phyloP scores from a whole-genome alignment of 768 basidiomycete genomes.

The Auriscalpium orientale region DNA sequence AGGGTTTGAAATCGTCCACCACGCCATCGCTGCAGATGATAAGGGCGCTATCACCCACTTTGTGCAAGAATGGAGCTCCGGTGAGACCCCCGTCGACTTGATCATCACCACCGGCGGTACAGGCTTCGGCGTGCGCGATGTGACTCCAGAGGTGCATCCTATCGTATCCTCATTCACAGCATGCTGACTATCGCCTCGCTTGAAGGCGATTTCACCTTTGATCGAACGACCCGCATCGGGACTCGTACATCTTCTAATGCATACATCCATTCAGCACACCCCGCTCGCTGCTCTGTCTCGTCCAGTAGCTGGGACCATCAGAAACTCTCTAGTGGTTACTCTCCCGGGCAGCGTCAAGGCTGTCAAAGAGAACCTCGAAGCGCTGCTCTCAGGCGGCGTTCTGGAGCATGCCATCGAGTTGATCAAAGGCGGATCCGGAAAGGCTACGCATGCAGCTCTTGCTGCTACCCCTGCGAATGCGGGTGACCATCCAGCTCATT shows the following conservation, averaged over 20 bases:
- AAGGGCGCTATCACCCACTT: constrained; percentile 37
- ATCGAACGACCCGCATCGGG: constrained; percentile 63
- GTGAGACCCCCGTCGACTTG: constrained; percentile 45
- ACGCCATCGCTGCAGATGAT: constrained; percentile 61
- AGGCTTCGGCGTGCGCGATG: constrained; percentile 74
- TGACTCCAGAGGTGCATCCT: constrained; percentile 70
- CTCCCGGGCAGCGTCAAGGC: constrained; percentile 85
- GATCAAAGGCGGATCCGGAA: constrained; percentile 59
- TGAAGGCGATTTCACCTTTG: constrained; percentile 53
- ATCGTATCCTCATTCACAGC: not conserved
- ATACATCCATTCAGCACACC: constrained; percentile 63
- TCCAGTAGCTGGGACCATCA: constrained; percentile 70
- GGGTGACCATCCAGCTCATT: not conserved
- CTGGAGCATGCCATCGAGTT: constrained; percentile 68
- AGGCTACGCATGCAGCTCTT: constrained; percentile 46
- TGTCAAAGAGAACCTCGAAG: constrained; percentile 68
- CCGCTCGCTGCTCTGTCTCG: constrained; percentile 77
- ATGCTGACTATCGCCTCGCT: not conserved
- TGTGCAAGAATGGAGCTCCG: constrained; percentile 39
- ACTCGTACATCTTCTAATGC: constrained; percentile 65
- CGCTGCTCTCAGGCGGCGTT: constrained; percentile 50
- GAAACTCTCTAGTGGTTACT: constrained; percentile 62
- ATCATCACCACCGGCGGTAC: constrained; percentile 85
- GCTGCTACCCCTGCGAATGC: constrained; percentile 23
- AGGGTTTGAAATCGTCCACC: constrained; percentile 1